These are phyloP conservation scores for Macroventuria anomochaeta DNA, from an alignment of 2,329 filamentous ascomycete genomes.

Conservation along the genomic window DNA sequence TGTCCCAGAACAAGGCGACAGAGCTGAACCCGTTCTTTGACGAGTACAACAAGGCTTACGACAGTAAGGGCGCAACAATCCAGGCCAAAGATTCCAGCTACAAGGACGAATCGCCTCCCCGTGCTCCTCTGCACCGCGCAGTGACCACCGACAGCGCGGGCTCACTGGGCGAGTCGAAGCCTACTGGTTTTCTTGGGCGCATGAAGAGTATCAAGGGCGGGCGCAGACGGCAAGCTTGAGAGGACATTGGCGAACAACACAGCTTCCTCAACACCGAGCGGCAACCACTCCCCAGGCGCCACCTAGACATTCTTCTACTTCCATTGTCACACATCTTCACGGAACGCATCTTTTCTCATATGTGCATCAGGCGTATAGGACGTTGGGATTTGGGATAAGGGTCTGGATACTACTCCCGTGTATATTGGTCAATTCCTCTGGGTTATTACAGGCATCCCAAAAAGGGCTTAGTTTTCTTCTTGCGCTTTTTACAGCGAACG, in stretches of 20 bases:
- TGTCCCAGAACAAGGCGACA: slow-evolving; percentile 42
- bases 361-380: slow-evolving; percentile 25
- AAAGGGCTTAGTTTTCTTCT: slow-evolving; percentile 12
- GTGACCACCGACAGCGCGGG: slow-evolving; percentile 43
- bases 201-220: slow-evolving; percentile 50
- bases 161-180: slow-evolving; percentile 36
- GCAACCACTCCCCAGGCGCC: slow-evolving; percentile 1
- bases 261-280: not conserved
- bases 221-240: slow-evolving; percentile 41
- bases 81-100: slow-evolving; percentile 53
- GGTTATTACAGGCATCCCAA: slow-evolving; percentile 11
- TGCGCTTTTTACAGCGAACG: slow-evolving; percentile 11
- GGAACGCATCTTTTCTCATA: slow-evolving; percentile 22
- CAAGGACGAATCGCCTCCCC: slow-evolving; percentile 37
- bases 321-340: slow-evolving; percentile 26
- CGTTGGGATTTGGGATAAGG: slow-evolving; percentile 18
- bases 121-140: slow-evolving; percentile 40
- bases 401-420: slow-evolving; percentile 37
- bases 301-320: slow-evolving; percentile 19
- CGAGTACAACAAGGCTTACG: slow-evolving; percentile 74
- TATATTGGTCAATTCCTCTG: slow-evolving; percentile 25
- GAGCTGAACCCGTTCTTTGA: slow-evolving; percentile 78
- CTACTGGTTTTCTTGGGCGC: slow-evolving; percentile 45
- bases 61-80: slow-evolving; percentile 68
- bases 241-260: not conserved